Evolutionary conservation across 371 early-diverging fungal species (phyloP).

Genomic region (Syncephalastrum contaminatum): DNA sequence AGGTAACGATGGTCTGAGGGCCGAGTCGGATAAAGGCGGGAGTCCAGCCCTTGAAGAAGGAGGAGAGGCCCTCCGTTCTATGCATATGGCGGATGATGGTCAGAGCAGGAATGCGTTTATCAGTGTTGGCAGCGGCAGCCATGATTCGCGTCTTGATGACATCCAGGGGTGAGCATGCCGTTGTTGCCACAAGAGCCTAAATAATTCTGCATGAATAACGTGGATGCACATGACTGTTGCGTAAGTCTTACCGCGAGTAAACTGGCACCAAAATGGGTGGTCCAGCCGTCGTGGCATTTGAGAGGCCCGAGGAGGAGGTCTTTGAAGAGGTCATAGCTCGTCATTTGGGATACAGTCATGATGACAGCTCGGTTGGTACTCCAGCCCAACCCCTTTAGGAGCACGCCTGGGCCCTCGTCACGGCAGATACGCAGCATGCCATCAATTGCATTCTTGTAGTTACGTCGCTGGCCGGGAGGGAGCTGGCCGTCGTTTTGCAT

Average conservation of each 20-base stretch:
- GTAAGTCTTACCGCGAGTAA: constrained; percentile 50
- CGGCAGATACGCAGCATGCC: constrained; percentile 61
- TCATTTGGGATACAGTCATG: constrained; percentile 68
- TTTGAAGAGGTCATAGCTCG: constrained; percentile 65
- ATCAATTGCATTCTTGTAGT: constrained; percentile 69
- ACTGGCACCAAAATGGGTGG: constrained; percentile 66
- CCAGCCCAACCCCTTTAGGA: constrained; percentile 63
- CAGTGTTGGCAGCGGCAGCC: constrained; percentile 50
- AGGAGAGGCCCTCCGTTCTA: constrained; percentile 70
- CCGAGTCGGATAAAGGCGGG: constrained; percentile 80
- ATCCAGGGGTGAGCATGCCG: constrained; percentile 84
- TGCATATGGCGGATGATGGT: constrained; percentile 62
- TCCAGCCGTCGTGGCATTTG: constrained; percentile 51
- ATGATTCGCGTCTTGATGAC: constrained; percentile 91
- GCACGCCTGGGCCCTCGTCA: constrained; percentile 55
- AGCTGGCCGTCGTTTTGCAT: constrained; percentile 76
- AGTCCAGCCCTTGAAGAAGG: constrained; percentile 89
- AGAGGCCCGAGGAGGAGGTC: constrained; percentile 46
- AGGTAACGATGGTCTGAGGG: constrained; percentile 87
- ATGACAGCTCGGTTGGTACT: constrained; percentile 66
- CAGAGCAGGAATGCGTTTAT: constrained; percentile 26
- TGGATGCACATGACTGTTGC: background rate
- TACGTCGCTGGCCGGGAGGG: constrained; percentile 55
- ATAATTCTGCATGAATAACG: background rate
- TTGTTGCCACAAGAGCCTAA: constrained; percentile 86